A percentile compares a stretch with the other conserved stretches of the same genome.
These are phyloP conservation scores for Cerioporus squamosus DNA, from an alignment of 1,284 basidiomycete species.

Conservation along the genomic window DNA sequence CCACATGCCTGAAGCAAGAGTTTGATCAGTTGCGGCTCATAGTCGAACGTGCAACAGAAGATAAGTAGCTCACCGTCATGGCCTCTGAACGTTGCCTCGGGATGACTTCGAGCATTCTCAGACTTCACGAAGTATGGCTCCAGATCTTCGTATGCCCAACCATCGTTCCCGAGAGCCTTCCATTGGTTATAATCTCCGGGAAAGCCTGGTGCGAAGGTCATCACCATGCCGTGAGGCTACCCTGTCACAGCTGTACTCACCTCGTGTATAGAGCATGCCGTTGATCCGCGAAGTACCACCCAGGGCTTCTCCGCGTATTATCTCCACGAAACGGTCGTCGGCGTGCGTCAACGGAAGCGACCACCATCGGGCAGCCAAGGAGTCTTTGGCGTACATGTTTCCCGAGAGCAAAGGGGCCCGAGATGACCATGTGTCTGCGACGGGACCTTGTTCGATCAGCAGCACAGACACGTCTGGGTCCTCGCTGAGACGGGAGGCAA, in stretches of 20 bases:
- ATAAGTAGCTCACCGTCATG: conserved; percentile 16
- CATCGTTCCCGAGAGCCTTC: conserved; percentile 37
- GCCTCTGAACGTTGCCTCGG: conserved; percentile 9
- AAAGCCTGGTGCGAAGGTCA: background rate
- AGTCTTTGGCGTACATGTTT: conserved; percentile 20
- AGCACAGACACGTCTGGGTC: conserved; percentile 32
- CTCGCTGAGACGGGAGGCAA: conserved; percentile 38
- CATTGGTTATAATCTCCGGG: conserved; percentile 44
- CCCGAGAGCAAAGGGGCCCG: conserved; percentile 40
- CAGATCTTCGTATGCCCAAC: conserved; percentile 43
- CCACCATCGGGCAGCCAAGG: conserved; percentile 12
- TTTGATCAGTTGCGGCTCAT: background rate
- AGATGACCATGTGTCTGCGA: conserved; percentile 37
- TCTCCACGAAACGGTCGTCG: conserved; percentile 21
- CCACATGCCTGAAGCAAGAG: conserved; percentile 5
- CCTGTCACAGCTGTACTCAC: background rate
- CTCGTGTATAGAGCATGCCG: conserved; percentile 44
- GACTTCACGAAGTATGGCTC: conserved; percentile 42
- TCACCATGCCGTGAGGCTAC: too few species aligned
- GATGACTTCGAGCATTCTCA: conserved; percentile 26
- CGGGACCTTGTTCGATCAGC: conserved; percentile 38
- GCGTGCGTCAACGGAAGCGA: conserved; percentile 17
- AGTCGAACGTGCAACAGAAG: too few species aligned
- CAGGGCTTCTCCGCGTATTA: conserved; percentile 43
- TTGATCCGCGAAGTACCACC: conserved; percentile 50